These are phyloP conservation scores for Dioscorea dumetorum DNA, from an alignment of 106 monocot species.

Conservation along the genomic window DNA sequence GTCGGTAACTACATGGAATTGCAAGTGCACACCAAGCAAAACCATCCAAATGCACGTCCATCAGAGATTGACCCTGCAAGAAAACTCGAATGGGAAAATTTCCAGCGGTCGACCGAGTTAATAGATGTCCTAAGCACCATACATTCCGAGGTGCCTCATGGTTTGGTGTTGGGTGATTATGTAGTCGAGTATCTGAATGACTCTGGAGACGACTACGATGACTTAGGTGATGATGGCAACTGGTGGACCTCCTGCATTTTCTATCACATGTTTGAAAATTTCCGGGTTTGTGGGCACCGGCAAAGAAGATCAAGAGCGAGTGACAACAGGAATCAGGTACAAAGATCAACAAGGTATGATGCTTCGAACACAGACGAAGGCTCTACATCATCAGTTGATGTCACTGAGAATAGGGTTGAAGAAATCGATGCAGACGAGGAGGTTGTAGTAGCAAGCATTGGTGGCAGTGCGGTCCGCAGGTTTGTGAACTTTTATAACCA, in stretches of 20 bases:
- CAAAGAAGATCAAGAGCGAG: slow-evolving; percentile 12
- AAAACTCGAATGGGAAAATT: slow-evolving; percentile 40
- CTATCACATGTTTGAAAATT: slow-evolving; percentile 27
- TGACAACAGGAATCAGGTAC: slow-evolving; percentile 3
- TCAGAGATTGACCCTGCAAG: slow-evolving; percentile 34
- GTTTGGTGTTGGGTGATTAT: slow-evolving; percentile 41
- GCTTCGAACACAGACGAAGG: slow-evolving; percentile 14
- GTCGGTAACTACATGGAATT: slow-evolving; percentile 30
- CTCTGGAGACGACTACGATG: slow-evolving; percentile 23
- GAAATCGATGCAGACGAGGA: slow-evolving; percentile 15
- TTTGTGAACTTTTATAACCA: neutral
- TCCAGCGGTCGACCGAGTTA: slow-evolving; percentile 37
- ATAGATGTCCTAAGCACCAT: slow-evolving; percentile 43
- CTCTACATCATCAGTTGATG: slow-evolving; percentile 15
- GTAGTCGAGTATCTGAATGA: slow-evolving; percentile 36
- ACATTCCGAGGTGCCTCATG: slow-evolving; percentile 34
- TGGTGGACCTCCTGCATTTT: slow-evolving; percentile 47
- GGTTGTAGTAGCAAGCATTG: neutral
- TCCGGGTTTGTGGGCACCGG: slow-evolving; percentile 19
- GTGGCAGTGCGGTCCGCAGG: neutral
- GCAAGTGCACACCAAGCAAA: slow-evolving; percentile 11
- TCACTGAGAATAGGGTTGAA: slow-evolving; percentile 8
- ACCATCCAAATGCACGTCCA: slow-evolving; percentile 31
- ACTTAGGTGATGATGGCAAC: slow-evolving; percentile 24
- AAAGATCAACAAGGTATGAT: slow-evolving; percentile 9